A percentile compares a stretch with the other conserved stretches of the same genome.
These are phyloP conservation scores for Candida coleopterorum DNA, from an alignment of 805 yeast species.

Conservation along the genomic window DNA sequence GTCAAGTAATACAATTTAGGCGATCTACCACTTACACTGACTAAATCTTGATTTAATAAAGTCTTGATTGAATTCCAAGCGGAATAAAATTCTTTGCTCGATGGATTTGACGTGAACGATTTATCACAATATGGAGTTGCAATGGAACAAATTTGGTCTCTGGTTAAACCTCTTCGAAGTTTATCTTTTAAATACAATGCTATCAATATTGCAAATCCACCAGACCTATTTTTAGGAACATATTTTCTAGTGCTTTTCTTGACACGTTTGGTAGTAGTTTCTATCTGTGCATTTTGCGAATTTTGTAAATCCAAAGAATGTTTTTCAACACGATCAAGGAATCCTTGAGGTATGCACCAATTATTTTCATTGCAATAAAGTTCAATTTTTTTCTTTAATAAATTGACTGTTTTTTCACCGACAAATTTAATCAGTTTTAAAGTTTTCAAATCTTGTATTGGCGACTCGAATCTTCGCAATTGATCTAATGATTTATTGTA, in stretches of 20 bases:
- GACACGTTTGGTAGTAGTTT: conserved; percentile 10
- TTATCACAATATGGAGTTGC: conserved; percentile 56
- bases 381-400: conserved; percentile 43
- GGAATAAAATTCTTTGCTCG: conserved; percentile 59
- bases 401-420: conserved; percentile 64
- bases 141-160: conserved; percentile 48
- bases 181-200: conserved; percentile 50
- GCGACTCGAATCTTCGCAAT: conserved; percentile 39
- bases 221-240: conserved; percentile 71
- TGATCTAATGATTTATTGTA: conserved; percentile 55
- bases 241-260: conserved; percentile 32
- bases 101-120: conserved; percentile 56
- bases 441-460: conserved; percentile 52
- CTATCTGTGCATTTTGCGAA: background rate
- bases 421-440: conserved; percentile 57
- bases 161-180: conserved; percentile 53
- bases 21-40: conserved; percentile 46
- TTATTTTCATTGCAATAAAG: conserved; percentile 56
- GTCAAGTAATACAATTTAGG: conserved; percentile 63
- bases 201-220: conserved; percentile 77
- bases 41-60: conserved; percentile 55
- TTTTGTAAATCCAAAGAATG: conserved; percentile 4
- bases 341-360: conserved; percentile 38
- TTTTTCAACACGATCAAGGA: conserved; percentile 12
- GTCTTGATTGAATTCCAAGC: conserved; percentile 75